phyloP scores from a whole-genome alignment of 2,329 filamentous ascomycete species.

The Ustulina deusta region DNA sequence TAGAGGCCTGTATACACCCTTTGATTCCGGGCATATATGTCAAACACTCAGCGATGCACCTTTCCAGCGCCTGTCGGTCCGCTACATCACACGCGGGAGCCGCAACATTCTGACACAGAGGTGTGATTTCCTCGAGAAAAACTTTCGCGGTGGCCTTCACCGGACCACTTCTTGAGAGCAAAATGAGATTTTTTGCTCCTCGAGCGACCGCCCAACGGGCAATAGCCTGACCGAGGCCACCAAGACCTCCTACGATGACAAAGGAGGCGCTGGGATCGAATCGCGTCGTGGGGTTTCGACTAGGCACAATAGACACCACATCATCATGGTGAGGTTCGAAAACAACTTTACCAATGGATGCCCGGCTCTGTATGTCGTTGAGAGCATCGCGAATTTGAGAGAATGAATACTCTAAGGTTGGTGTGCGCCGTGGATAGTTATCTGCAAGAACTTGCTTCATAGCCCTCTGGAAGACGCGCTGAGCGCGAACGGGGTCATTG shows the following conservation, averaged over 20 bases:
- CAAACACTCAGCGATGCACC: slow-evolving; percentile 39
- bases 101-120: slow-evolving; percentile 43
- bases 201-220: slow-evolving; percentile 34
- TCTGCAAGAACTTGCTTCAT: slow-evolving; percentile 26
- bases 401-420: slow-evolving; percentile 28
- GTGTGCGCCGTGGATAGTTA: slow-evolving; percentile 11
- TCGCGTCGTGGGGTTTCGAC: slow-evolving; percentile 23
- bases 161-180: slow-evolving; percentile 35
- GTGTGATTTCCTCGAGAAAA: slow-evolving; percentile 44
- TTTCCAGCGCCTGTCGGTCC: slow-evolving; percentile 47
- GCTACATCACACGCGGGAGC: slow-evolving; percentile 49
- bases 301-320: slow-evolving; percentile 36
- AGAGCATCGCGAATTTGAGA: slow-evolving; percentile 40
- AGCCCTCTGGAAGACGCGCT: slow-evolving; percentile 37
- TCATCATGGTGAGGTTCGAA: slow-evolving; percentile 39
- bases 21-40: slow-evolving; percentile 52
- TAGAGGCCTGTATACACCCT: slow-evolving; percentile 59
- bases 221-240: slow-evolving; percentile 45
- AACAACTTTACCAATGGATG: slow-evolving; percentile 39
- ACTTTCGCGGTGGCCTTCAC: slow-evolving; percentile 28
- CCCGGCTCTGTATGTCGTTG: slow-evolving; percentile 38
- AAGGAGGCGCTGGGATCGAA: slow-evolving; percentile 43
- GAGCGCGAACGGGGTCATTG: slow-evolving; percentile 29
- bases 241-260: slow-evolving; percentile 48
- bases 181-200: slow-evolving; percentile 30